phyloP scores from a whole-genome alignment of 768 basidiomycete genomes.

The Leccinum sublutescens region DNA sequence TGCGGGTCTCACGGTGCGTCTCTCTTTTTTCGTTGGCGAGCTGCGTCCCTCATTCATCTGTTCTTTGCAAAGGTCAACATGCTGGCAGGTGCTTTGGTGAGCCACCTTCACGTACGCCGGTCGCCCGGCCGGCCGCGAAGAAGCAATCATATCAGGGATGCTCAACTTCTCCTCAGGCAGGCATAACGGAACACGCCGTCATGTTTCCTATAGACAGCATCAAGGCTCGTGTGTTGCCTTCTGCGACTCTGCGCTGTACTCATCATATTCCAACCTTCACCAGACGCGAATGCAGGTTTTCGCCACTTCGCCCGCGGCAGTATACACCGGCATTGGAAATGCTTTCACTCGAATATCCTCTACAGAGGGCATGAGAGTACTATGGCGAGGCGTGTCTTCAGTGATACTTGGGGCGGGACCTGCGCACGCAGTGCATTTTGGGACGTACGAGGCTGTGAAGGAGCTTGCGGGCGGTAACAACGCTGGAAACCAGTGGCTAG shows the following conservation, averaged over 20 bases:
- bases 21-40: slow-evolving; percentile 7
- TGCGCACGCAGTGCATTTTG: slow-evolving; percentile 98
- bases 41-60: slow-evolving; percentile 14
- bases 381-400: slow-evolving; percentile 96
- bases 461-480: slow-evolving; percentile 87
- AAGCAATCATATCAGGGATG: not conserved
- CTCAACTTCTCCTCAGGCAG: slow-evolving; percentile 62
- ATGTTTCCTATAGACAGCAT: slow-evolving; percentile 99
- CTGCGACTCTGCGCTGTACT: not conserved
- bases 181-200: slow-evolving; percentile 97
- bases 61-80: slow-evolving; percentile 73
- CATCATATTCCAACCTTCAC: slow-evolving; percentile 3
- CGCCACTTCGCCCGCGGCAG: slow-evolving; percentile 76
- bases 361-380: slow-evolving; percentile 84
- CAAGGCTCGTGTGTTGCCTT: slow-evolving; percentile 60
- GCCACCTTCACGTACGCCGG: slow-evolving; percentile 31
- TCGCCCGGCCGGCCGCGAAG: not conserved
- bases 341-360: slow-evolving; percentile 91
- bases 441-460: slow-evolving; percentile 91
- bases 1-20: slow-evolving; percentile 67
- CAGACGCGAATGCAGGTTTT: slow-evolving; percentile 99
- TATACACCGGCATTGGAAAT: slow-evolving; percentile 88
- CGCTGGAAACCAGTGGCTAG: slow-evolving; percentile 74
- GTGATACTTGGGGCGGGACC: slow-evolving; percentile 97
- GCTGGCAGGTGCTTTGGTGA: slow-evolving; percentile 92